Conservation (phyloP, 1,139 yeast genomes). For the Nematodospora anomalae region DNA sequence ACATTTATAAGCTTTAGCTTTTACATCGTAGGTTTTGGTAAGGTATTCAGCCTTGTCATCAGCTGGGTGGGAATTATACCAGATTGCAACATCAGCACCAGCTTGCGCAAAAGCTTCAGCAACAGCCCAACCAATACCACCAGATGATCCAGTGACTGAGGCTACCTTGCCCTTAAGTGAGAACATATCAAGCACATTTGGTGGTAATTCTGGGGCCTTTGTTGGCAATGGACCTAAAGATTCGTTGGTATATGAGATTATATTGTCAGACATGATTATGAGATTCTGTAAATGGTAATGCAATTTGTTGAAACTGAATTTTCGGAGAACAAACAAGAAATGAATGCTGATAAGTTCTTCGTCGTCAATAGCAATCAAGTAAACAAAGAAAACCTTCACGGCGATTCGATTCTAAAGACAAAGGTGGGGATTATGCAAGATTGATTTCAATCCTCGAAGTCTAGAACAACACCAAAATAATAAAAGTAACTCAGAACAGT, state of each 20-base stretch:
- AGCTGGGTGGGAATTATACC: conserved; percentile 61
- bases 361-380: too few species aligned
- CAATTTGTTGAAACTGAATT: too few species aligned
- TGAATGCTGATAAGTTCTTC: too few species aligned
- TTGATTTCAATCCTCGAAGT: too few species aligned
- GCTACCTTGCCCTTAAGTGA: conserved; percentile 83
- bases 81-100: conserved; percentile 85
- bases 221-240: conserved; percentile 31
- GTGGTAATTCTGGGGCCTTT: conserved; percentile 28
- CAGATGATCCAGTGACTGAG: conserved; percentile 83
- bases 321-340: too few species aligned
- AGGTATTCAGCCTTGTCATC: conserved; percentile 59
- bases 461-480: too few species aligned
- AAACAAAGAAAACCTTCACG: too few species aligned
- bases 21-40: conserved; percentile 62
- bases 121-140: conserved; percentile 82
- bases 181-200: conserved; percentile 49
- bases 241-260: conserved; percentile 23
- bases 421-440: too few species aligned
- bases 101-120: conserved; percentile 89
- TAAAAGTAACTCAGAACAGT: too few species aligned
- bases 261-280: conserved; percentile 10
- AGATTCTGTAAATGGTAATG: too few species aligned
- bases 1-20: conserved; percentile 70
- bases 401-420: too few species aligned